These are phyloP conservation scores for Emericellopsis cladophorae DNA, from an alignment of 2,329 filamentous ascomycete species.

Conservation along the genomic window DNA sequence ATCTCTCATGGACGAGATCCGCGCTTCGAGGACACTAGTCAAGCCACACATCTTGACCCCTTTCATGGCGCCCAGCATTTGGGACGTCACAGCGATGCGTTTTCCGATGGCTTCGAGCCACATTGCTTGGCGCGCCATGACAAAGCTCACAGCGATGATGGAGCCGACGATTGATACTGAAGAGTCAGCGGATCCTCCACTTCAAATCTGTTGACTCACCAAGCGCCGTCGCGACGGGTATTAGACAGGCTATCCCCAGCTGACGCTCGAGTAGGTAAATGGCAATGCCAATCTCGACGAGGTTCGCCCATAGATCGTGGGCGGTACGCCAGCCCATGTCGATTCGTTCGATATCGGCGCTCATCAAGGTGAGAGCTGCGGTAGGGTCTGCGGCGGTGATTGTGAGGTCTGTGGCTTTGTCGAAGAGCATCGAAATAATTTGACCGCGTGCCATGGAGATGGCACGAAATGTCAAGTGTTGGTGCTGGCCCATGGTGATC, in stretches of 20 bases:
- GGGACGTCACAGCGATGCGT: slow-evolving; percentile 12
- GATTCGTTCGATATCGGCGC: slow-evolving; percentile 14
- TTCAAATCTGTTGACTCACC: slow-evolving; percentile 4
- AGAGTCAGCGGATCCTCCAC: background rate
- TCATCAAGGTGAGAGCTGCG: slow-evolving; percentile 12
- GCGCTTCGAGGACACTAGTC: slow-evolving; percentile 5
- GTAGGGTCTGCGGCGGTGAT: slow-evolving; percentile 3
- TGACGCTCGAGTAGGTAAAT: slow-evolving; percentile 16
- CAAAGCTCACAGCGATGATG: slow-evolving; percentile 10
- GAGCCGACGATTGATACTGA: slow-evolving; percentile 11
- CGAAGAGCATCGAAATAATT: slow-evolving; percentile 12
- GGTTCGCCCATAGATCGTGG: slow-evolving; percentile 11
- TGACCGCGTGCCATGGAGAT: slow-evolving; percentile 13
- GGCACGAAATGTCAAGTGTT: slow-evolving; percentile 10
- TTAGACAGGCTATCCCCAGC: slow-evolving; percentile 29
- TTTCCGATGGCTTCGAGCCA: slow-evolving; percentile 16
- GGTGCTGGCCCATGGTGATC: slow-evolving; percentile 11
- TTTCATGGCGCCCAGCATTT: slow-evolving; percentile 15
- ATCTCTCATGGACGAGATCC: slow-evolving; percentile 7
- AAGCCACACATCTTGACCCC: slow-evolving; percentile 19
- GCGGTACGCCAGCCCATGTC: slow-evolving; percentile 6
- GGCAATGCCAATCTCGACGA: slow-evolving; percentile 12
- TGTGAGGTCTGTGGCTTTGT: slow-evolving; percentile 10
- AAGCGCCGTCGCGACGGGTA: slow-evolving; percentile 24
- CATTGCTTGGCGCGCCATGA: slow-evolving; percentile 10